Base-by-base conservation (phyloP, 176 grass and related monocot genomes). In the Lolium perenne region DNA sequence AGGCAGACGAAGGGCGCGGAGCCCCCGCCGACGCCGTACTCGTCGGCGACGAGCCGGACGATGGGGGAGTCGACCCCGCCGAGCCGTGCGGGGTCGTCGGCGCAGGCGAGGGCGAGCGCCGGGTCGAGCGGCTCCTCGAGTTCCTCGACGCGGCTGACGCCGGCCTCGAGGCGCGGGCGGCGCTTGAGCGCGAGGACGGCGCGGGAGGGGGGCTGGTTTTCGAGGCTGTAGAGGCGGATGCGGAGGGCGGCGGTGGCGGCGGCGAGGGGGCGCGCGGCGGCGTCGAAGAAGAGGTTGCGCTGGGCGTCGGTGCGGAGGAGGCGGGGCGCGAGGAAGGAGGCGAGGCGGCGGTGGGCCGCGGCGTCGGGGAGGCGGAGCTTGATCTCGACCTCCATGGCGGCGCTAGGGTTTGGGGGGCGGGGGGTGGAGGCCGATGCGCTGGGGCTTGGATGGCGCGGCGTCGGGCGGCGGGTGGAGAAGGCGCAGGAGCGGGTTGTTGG, bases 201-300 rank as follows among this genome's bases (percentile, higher is more conserved):
- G 74, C 92, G 88, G 55, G 84, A 26, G 12, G 87, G 76, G 22
- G 69, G 84, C 23, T 23, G 35, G 25, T 61, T 62, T 81, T 95
- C 91, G 38, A 11, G 51, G 75, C 82, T 91, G 64, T 95, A 94
- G 68, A 97, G 70, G 77, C 94, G 92, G 38, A 97, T 61, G 74
- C 94, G 92, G 58, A 97, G 94, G 2, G 90, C 92, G 7, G 94
- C 86, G 48, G 89, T 74, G 58, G 88, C 88, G 21, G 92, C 84
- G 55, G 90, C 79, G 23, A 97, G 92, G 57, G 91, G 35, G 0
- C 95, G 92, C 71, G 86, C 74, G 32, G 88, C 48, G n/a, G 86
- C 90, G 82, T 97, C 95, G 80, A 97, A 97, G 86, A 97, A 97
- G 65, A 94, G 78, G 72, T 97, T 97, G 59, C 91, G 90, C 83